Conservation (phyloP, 2,329 filamentous ascomycete genomes). For the Mycocentrospora acerina region DNA sequence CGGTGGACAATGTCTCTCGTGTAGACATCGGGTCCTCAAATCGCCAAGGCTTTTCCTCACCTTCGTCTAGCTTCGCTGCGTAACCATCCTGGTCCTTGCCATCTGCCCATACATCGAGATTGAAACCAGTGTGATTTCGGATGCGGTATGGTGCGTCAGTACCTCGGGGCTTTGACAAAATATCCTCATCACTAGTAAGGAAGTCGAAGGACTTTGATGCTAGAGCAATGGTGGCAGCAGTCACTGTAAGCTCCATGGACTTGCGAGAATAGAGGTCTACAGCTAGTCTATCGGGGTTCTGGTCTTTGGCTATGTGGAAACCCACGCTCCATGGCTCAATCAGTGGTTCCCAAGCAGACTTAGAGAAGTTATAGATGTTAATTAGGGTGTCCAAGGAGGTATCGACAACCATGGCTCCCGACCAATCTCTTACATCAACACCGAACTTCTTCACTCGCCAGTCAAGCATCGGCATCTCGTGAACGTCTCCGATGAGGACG, state of each 20-base stretch:
- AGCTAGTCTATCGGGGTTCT: constrained; percentile 72
- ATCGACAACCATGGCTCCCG: constrained; percentile 80
- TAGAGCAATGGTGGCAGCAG: constrained; percentile 88
- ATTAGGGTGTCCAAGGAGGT: constrained; percentile 90
- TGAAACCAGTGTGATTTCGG: constrained; percentile 93
- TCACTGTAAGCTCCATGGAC: constrained; percentile 87
- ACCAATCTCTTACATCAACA: constrained; percentile 87
- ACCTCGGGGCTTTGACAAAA: constrained; percentile 88
- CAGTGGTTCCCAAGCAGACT: constrained; percentile 95
- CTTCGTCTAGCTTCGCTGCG: constrained; percentile 78
- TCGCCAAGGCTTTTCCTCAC: constrained; percentile 89
- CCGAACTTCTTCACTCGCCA: constrained; percentile 90
- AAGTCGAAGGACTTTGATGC: constrained; percentile 93
- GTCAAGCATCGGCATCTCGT: constrained; percentile 93
- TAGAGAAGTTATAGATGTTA: constrained; percentile 98
- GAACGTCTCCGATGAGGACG: constrained; percentile 90
- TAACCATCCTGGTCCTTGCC: constrained; percentile 69
- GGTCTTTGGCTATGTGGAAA: constrained; percentile 79
- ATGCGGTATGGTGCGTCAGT: constrained; percentile 91
- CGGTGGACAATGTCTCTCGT: constrained; percentile 85
- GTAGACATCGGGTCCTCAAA: constrained; percentile 97
- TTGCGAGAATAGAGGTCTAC: constrained; percentile 88
- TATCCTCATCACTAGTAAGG: constrained; percentile 82
- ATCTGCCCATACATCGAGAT: constrained; percentile 75
- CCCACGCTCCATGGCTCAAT: constrained; percentile 97